phyloP scores from a whole-genome alignment of 495 filamentous ascomycete species.

The Xylaria nigripes region DNA sequence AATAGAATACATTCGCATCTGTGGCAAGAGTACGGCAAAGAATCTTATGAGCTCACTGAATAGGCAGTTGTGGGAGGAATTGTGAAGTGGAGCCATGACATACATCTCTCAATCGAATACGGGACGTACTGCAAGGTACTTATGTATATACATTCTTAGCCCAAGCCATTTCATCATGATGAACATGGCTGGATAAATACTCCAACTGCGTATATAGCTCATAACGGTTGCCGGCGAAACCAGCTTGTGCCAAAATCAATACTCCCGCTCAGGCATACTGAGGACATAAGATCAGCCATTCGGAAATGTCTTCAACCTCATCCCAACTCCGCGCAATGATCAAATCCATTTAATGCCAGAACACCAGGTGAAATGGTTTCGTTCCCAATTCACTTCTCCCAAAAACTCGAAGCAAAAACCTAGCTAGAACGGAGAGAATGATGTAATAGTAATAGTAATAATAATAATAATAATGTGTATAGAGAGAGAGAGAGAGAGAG shows the following conservation, averaged over 20 bases:
- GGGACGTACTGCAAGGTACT: neutral
- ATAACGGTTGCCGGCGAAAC: neutral
- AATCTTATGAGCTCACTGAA: too few species aligned
- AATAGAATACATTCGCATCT: too few species aligned
- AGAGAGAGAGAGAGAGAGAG: neutral
- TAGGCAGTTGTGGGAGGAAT: too few species aligned
- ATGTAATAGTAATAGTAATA: neutral
- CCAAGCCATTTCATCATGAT: neutral
- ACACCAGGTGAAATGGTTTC: neutral
- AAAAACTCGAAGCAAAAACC: neutral
- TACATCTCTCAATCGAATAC: too few species aligned
- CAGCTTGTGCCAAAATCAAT: neutral
- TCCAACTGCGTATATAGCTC: neutral
- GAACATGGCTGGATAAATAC: neutral
- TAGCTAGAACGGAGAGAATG: neutral
- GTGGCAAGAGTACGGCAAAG: too few species aligned
- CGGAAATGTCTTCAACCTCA: neutral
- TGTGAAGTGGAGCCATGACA: neutral
- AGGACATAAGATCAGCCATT: neutral
- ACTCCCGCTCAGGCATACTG: neutral
- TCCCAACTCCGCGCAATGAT: constrained; percentile 12
- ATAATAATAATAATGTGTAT: neutral
- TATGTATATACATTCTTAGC: neutral
- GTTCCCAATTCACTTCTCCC: neutral
- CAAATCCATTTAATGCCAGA: neutral